Percentiles rank a stretch among this genome's conserved stretches.
These are phyloP conservation scores for Teratosphaeria zuluensis DNA, from an alignment of 2,329 filamentous ascomycete genomes.

Conservation along the genomic window DNA sequence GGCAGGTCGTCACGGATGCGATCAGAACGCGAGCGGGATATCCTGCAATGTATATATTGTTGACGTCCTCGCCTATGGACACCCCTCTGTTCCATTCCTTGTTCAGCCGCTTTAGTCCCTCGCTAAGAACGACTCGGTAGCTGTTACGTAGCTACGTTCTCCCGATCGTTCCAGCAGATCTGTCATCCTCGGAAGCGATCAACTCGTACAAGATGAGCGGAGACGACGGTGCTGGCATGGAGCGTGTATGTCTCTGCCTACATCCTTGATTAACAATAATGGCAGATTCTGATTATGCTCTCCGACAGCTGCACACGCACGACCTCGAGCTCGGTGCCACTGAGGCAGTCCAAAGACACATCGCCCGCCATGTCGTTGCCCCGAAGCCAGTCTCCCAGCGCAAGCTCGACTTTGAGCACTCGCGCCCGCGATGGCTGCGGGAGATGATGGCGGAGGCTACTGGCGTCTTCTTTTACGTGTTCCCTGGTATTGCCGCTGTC, in stretches of 20 bases:
- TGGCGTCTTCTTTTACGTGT: constrained; percentile 42
- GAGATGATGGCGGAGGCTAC: constrained; percentile 49
- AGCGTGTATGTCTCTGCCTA: constrained; percentile 4
- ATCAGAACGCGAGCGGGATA: neutral
- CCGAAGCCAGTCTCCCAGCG: constrained; percentile 43
- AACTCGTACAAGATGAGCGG: constrained; percentile 1
- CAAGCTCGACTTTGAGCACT: constrained; percentile 46
- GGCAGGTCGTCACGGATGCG: neutral
- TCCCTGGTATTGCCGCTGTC: constrained; percentile 44
- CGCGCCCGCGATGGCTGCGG: constrained; percentile 43
- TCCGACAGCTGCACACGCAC: constrained; percentile 17
- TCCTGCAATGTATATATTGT: neutral
- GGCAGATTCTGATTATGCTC: neutral
- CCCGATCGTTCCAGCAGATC: too few species aligned
- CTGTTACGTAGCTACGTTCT: neutral
- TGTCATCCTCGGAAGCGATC: neutral
- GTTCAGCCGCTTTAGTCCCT: neutral
- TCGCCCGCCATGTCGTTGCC: constrained; percentile 41
- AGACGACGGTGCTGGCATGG: constrained; percentile 2
- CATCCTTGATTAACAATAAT: neutral
- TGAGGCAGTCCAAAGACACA: constrained; percentile 43
- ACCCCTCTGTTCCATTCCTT: neutral
- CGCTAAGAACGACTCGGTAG: neutral
- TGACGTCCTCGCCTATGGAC: neutral
- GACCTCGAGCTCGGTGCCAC: constrained; percentile 44